Evolutionary conservation across 805 yeast genomes (phyloP).

Genomic region (Metschnikowia cubensis): DNA sequence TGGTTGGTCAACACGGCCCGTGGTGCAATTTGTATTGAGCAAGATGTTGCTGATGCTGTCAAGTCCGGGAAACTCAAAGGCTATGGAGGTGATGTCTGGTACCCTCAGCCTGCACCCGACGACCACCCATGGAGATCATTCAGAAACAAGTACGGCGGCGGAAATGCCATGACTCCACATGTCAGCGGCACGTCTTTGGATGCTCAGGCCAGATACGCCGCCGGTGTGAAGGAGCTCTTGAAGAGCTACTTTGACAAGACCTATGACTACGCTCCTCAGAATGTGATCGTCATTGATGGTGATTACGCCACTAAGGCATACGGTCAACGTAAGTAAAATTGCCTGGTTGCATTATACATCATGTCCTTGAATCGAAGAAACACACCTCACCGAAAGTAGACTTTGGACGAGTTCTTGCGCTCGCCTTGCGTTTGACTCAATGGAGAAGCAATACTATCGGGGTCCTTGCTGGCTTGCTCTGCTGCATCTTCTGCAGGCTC

Average conservation of each 20-base stretch:
- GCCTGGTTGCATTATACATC: background rate
- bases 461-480: background rate
- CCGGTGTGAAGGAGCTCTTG: slow-evolving; percentile 64
- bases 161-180: slow-evolving; percentile 85
- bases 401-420: slow-evolving; percentile 9
- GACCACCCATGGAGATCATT: slow-evolving; percentile 75
- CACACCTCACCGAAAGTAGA: slow-evolving; percentile 9
- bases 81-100: slow-evolving; percentile 86
- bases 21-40: slow-evolving; percentile 71
- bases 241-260: slow-evolving; percentile 58
- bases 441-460: slow-evolving; percentile 1
- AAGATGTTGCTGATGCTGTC: slow-evolving; percentile 75
- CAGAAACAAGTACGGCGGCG: slow-evolving; percentile 56
- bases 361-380: background rate
- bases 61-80: slow-evolving; percentile 66
- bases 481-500: slow-evolving; percentile 3
- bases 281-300: slow-evolving; percentile 67
- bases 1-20: slow-evolving; percentile 77
- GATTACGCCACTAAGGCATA: slow-evolving; percentile 70
- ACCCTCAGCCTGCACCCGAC: slow-evolving; percentile 77
- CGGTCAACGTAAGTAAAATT: slow-evolving; percentile 43
- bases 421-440: slow-evolving; percentile 3
- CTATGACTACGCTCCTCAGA: slow-evolving; percentile 70
- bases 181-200: slow-evolving; percentile 76
- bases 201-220: slow-evolving; percentile 72